phyloP scores from a whole-genome alignment of 2,329 filamentous ascomycete genomes.

The Hypoxylon sp. region DNA sequence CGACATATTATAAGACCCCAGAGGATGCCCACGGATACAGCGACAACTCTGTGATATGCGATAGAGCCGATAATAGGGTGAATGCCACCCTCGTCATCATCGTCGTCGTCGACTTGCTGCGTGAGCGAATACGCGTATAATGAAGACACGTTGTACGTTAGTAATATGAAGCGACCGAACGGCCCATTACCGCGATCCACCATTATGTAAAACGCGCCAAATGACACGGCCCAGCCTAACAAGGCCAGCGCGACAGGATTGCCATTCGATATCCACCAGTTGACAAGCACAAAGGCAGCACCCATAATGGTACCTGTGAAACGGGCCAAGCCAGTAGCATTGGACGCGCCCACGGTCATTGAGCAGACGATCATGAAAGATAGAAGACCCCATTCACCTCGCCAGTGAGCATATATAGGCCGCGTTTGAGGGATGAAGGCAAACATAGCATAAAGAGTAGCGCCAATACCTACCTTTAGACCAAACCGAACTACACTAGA shows the following conservation, averaged over 20 bases:
- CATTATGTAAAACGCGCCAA: constrained; percentile 92
- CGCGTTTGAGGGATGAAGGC: constrained; percentile 86
- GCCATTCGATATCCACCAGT: constrained; percentile 83
- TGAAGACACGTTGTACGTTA: constrained; percentile 96
- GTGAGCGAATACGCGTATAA: constrained; percentile 94
- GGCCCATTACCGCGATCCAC: constrained; percentile 86
- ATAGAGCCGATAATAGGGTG: constrained; percentile 91
- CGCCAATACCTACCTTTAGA: constrained; percentile 92
- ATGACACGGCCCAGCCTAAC: constrained; percentile 84
- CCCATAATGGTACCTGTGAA: constrained; percentile 90
- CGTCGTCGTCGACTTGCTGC: constrained; percentile 82
- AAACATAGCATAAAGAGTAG: constrained; percentile 88
- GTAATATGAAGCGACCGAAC: constrained; percentile 91
- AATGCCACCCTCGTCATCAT: constrained; percentile 89
- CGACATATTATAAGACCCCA: constrained; percentile 95
- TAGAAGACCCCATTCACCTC: constrained; percentile 95
- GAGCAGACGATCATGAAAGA: constrained; percentile 99
- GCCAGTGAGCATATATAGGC: constrained; percentile 86
- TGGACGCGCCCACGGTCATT: constrained; percentile 97
- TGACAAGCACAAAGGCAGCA: constrained; percentile 78
- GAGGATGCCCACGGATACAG: constrained; percentile 87
- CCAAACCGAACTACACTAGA: constrained; percentile 74
- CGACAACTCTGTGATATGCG: constrained; percentile 85
- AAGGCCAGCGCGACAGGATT: constrained; percentile 83
- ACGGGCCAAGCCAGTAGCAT: constrained; percentile 89